Conservation (phyloP, 2,329 filamentous ascomycete species). For the Karstenula rhodostoma region DNA sequence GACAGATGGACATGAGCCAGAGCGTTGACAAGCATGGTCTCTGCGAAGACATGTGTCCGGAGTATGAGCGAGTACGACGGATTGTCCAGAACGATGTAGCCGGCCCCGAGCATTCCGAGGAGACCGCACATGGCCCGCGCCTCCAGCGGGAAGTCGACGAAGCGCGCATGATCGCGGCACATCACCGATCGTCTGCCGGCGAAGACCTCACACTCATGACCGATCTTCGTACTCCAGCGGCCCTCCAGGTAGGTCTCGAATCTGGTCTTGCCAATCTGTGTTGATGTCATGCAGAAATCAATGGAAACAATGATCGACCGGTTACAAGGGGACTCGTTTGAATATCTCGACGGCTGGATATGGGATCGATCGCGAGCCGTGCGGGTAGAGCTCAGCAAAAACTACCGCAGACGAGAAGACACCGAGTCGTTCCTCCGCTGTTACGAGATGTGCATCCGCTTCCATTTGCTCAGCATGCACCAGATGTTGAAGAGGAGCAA, state of each 20-base stretch:
- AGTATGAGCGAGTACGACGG: conserved; percentile 68
- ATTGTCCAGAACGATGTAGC: conserved; percentile 70
- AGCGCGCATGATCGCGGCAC: conserved; percentile 69
- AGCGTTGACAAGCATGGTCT: conserved; percentile 69
- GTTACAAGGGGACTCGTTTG: conserved; percentile 59
- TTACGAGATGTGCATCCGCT: conserved; percentile 69
- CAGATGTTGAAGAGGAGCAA: conserved; percentile 55
- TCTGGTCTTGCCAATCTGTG: conserved; percentile 14
- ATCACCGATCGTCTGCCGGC: conserved; percentile 68
- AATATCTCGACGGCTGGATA: conserved; percentile 66
- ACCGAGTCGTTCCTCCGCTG: conserved; percentile 66
- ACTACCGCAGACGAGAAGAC: conserved; percentile 60
- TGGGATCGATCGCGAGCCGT: conserved; percentile 72
- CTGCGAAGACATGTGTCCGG: conserved; percentile 71
- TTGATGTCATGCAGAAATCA: conserved; percentile 44
- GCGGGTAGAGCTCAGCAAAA: conserved; percentile 70
- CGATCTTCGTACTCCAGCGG: conserved; percentile 66
- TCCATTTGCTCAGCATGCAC: conserved; percentile 69
- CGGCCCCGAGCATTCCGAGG: conserved; percentile 62
- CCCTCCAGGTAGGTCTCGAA: conserved; percentile 48
- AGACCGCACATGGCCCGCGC: conserved; percentile 42
- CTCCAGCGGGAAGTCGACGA: conserved; percentile 55
- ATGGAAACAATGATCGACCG: conserved; percentile 55
- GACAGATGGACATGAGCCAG: conserved; percentile 64
- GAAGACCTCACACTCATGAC: conserved; percentile 70